Percentiles rank a stretch among this genome's conserved stretches.
Evolutionary conservation across 2,329 filamentous ascomycete species (phyloP).

Genomic region (Penicillium hordei): DNA sequence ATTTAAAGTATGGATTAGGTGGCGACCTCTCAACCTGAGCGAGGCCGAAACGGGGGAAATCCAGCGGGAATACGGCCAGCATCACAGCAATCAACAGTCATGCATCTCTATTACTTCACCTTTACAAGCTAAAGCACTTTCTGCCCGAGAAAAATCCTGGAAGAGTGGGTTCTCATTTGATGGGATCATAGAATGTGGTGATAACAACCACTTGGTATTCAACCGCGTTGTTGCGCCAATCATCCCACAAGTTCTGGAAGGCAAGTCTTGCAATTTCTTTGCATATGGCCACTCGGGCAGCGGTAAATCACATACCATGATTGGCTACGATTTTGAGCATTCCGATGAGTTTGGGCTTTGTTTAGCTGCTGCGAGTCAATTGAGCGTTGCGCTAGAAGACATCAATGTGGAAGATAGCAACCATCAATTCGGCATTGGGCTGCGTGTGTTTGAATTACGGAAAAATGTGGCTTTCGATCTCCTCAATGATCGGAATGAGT

Average conservation of each 20-base stretch:
- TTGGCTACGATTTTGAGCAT: conserved; percentile 45
- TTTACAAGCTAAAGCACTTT: background rate
- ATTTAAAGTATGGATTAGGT: conserved; percentile 9
- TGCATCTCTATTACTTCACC: background rate
- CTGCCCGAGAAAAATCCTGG: conserved; percentile 18
- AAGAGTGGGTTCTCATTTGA: conserved; percentile 28
- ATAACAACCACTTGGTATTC: conserved; percentile 32
- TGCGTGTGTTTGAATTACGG: conserved; percentile 46
- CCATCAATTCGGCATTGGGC: conserved; percentile 34
- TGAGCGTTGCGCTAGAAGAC: conserved; percentile 29
- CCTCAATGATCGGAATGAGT: conserved; percentile 41
- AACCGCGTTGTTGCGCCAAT: conserved; percentile 35
- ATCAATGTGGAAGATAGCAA: conserved; percentile 23
- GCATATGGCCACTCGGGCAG: conserved; percentile 48
- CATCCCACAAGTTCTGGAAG: conserved; percentile 36
- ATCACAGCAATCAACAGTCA: background rate
- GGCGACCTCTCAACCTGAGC: background rate
- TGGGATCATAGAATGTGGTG: conserved; percentile 21
- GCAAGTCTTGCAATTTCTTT: conserved; percentile 44
- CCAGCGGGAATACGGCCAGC: background rate
- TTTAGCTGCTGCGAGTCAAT: conserved; percentile 35
- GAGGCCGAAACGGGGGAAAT: conserved; percentile 2
- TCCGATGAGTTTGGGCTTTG: conserved; percentile 39
- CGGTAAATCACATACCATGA: conserved; percentile 45
- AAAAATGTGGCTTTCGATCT: conserved; percentile 47